Base-by-base conservation (phyloP, 495 filamentous ascomycete genomes). In the Talaromyces stipitatus region DNA sequence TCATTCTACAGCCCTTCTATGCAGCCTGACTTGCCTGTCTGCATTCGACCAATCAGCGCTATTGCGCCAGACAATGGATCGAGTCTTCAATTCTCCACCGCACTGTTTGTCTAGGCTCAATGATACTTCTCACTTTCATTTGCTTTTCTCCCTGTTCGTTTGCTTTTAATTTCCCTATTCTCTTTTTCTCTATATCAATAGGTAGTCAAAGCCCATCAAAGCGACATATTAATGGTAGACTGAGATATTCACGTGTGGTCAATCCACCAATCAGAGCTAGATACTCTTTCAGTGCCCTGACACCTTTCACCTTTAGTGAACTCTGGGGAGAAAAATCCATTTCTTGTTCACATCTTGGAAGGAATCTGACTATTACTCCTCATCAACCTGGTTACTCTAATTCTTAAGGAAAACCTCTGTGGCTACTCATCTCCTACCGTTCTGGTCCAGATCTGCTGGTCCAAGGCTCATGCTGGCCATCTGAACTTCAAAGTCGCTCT, bases 1-100 rank as follows among this genome's bases (percentile, higher is more conserved):
- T 29, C 53, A 4, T 55, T 55, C 54, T 26, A 55, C 26, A 24
- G 22, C 20, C 24, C 33, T 55, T 55, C 54, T 12, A 55, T 45
- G 51, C 30, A 54, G 29, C 51, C 28, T 18, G 51, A 16, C 18
- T 24, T 23, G 28, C 51, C 18, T 12, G 28, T 14, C 29, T 5
- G 16, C 30, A 26, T 7, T 18, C 11, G 20, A 4, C 50, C 52
- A 54, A 41, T 55, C 26, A 33, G 32, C 36, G 54, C 24, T 26
- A 11, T 16, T 55, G 54, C 36, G 20, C 45, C 14, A 26, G 45
- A 48, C 45, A 48, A 48, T 45, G 54, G 22, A 38, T 46, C 54
- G 20, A 27, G 54, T 41, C 54, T 29, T 29, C 48, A 51, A 51
- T 30, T 51, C 24, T 48, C 45, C 45, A 11, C 20, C 45, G 6